Evolutionary conservation across 768 basidiomycete genomes (phyloP).

Genomic region (Lactarius quietus): DNA sequence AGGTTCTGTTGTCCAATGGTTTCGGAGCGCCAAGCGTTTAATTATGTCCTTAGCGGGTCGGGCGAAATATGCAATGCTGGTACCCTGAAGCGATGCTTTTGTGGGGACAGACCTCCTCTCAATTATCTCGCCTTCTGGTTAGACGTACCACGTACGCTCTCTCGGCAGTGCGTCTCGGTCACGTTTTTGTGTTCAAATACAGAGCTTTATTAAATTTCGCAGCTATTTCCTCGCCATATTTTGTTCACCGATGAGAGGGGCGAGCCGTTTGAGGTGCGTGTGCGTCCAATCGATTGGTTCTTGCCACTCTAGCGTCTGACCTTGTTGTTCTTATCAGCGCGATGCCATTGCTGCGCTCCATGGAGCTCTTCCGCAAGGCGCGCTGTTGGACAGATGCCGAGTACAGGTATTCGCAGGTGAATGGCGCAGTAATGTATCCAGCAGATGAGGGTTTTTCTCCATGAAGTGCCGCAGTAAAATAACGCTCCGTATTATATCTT

Average conservation of each 20-base stretch:
- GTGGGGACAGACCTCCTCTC: constrained; percentile 34
- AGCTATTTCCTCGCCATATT: constrained; percentile 76
- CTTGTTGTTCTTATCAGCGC: constrained; percentile 38
- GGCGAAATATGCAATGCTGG: constrained; percentile 60
- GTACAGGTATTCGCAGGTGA: too few relatives aligned
- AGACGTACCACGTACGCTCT: constrained; percentile 68
- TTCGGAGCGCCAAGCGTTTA: constrained; percentile 23
- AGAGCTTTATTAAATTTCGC: neutral
- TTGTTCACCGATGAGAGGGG: constrained; percentile 59
- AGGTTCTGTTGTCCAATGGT: constrained; percentile 72
- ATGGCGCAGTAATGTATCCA: too few relatives aligned
- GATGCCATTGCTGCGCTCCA: constrained; percentile 67
- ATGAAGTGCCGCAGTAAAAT: too few relatives aligned
- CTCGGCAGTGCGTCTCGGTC: constrained; percentile 63
- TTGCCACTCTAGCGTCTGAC: constrained; percentile 10
- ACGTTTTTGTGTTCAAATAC: constrained; percentile 28
- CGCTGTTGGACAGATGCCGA: too few relatives aligned
- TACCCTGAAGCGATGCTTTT: constrained; percentile 66
- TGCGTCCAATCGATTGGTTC: constrained; percentile 33
- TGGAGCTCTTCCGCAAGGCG: too few relatives aligned
- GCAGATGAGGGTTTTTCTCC: too few relatives aligned
- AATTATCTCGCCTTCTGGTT: constrained; percentile 42
- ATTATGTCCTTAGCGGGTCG: constrained; percentile 2
- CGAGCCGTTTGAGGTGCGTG: constrained; percentile 64
- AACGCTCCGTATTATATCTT: too few relatives aligned